Conservation (phyloP, 2,329 filamentous ascomycete species). For the Fusarium xyrophilum region DNA sequence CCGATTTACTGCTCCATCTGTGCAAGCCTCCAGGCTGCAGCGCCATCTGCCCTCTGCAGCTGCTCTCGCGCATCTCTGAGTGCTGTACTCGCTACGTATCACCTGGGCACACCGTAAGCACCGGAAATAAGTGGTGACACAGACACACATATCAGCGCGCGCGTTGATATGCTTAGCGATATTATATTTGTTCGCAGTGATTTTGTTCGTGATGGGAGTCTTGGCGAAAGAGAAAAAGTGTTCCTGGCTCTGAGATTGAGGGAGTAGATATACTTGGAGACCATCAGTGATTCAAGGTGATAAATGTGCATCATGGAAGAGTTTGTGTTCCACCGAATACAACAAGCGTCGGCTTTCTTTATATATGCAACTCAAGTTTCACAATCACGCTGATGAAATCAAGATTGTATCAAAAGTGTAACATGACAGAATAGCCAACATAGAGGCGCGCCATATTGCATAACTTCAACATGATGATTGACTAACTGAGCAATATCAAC, state of each 20-base stretch:
- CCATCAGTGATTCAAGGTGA: background rate
- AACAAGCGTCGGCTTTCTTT: background rate
- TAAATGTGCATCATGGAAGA: accelerated
- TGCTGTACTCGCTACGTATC: background rate
- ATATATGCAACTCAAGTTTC: background rate
- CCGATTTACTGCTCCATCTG: background rate
- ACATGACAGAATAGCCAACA: background rate
- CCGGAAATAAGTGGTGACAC: background rate
- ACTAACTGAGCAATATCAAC: background rate
- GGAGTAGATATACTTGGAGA: background rate
- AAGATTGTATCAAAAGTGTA: background rate
- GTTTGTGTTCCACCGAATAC: background rate
- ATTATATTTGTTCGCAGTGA: no score
- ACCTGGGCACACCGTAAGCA: background rate
- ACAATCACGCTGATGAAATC: background rate
- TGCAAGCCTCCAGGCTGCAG: background rate
- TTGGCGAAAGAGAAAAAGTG: accelerated
- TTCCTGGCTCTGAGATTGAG: no score
- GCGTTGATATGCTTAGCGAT: background rate
- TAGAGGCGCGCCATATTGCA: background rate
- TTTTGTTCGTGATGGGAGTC: accelerated
- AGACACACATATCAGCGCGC: background rate
- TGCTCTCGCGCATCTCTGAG: background rate
- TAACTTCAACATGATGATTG: background rate
- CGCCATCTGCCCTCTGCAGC: background rate